These are phyloP conservation scores for Pyrenophora graminea DNA, from an alignment of 2,329 filamentous ascomycete species.

Conservation along the genomic window DNA sequence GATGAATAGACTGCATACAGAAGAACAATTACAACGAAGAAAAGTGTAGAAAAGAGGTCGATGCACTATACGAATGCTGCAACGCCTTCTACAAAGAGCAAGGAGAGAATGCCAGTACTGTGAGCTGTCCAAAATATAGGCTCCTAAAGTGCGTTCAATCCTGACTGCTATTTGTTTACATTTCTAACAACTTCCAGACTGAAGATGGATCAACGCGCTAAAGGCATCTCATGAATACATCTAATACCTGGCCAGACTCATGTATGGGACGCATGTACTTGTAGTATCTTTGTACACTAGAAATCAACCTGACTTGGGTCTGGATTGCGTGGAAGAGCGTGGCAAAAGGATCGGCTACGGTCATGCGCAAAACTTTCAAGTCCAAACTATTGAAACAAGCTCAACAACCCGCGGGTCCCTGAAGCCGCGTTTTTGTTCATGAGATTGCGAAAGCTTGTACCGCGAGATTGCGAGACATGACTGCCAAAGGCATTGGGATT, in stretches of 20 bases:
- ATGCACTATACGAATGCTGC: conserved; percentile 92
- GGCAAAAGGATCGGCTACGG: no score
- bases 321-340: no score
- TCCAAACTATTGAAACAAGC: no score
- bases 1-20: conserved; percentile 71
- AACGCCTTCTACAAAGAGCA: conserved; percentile 81
- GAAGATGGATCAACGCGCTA: conserved; percentile 78
- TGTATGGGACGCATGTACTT: not conserved
- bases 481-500: no score
- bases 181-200: conserved; percentile 51
- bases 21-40: conserved; percentile 85
- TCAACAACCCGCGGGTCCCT: no score
- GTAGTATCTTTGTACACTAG: not conserved
- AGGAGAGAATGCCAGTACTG: conserved; percentile 74
- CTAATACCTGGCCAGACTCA: no score
- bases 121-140: conserved; percentile 82
- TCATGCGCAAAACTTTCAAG: no score
- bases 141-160: conserved; percentile 61
- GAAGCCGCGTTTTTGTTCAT: no score
- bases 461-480: no score
- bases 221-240: conserved; percentile 35
- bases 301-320: no score
- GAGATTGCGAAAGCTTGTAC: no score
- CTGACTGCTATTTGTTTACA: not conserved
- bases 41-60: conserved; percentile 70